Evolutionary conservation across 805 yeast genomes (phyloP).

Genomic region (Starmerella khaoyaiensis): DNA sequence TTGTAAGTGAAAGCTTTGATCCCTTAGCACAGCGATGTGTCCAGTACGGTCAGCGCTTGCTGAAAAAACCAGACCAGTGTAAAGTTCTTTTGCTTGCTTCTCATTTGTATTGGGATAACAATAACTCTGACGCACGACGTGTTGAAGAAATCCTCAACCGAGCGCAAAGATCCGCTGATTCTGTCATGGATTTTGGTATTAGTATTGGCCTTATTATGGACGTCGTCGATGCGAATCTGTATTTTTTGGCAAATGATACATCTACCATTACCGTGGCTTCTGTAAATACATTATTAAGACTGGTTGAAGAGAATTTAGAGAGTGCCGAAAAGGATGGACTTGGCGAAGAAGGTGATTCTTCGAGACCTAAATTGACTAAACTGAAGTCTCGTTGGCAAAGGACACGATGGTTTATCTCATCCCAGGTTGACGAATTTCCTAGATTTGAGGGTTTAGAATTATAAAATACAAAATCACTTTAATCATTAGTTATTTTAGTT

Average conservation of each 20-base stretch:
- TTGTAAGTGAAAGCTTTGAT: conserved; percentile 60
- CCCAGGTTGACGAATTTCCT: conserved; percentile 20
- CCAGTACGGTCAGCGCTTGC: conserved; percentile 70
- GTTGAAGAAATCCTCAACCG: conserved; percentile 86
- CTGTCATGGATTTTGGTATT: conserved; percentile 69
- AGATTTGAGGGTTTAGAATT: conserved; percentile 23
- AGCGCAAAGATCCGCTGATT: conserved; percentile 79
- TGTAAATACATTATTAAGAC: conserved; percentile 73
- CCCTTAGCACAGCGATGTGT: conserved; percentile 73
- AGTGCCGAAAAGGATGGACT: conserved; percentile 26
- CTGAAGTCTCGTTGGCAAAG: conserved; percentile 7
- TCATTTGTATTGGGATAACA: conserved; percentile 53
- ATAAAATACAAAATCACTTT: neutral
- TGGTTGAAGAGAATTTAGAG: conserved; percentile 38
- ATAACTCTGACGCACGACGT: conserved; percentile 32
- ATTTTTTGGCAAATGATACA: conserved; percentile 74
- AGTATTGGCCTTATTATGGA: conserved; percentile 79
- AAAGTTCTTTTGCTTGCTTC: conserved; percentile 78
- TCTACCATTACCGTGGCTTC: conserved; percentile 55
- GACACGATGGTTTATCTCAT: conserved; percentile 3
- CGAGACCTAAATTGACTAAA: neutral
- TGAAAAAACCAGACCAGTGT: conserved; percentile 91
- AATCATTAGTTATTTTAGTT: neutral
- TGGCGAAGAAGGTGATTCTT: conserved; percentile 19
- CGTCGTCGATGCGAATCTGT: conserved; percentile 71